Percentiles rank a stretch among this genome's conserved stretches.
Conservation (phyloP, 208 protist genomes). For the Leishmania braziliensis region DNA sequence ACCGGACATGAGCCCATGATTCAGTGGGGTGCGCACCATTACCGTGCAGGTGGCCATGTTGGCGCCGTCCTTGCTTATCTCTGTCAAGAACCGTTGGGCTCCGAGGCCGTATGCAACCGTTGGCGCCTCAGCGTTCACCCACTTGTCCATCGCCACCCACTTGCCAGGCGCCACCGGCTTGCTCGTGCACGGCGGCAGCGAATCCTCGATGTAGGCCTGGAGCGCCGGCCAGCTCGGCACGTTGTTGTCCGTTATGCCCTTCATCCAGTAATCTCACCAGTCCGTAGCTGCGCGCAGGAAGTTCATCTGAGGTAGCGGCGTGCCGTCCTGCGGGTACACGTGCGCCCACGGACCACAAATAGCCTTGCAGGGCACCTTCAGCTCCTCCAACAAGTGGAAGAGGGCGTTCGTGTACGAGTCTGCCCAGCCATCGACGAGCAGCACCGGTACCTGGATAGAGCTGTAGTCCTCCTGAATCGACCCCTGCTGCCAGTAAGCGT, state of each 20-base stretch:
- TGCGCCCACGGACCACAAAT: constrained; percentile 70
- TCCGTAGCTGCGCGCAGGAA: constrained; percentile 56
- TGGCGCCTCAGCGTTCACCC: constrained; percentile 38
- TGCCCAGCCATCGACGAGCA: constrained; percentile 61
- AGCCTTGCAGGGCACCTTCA: constrained; percentile 54
- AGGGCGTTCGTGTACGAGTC: constrained; percentile 68
- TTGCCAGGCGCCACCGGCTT: constrained; percentile 46
- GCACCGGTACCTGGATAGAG: constrained; percentile 53
- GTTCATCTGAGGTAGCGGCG: constrained; percentile 53
- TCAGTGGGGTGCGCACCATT: constrained; percentile 61
- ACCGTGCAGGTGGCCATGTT: constrained; percentile 9
- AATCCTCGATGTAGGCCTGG: constrained; percentile 64
- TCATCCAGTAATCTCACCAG: constrained; percentile 65
- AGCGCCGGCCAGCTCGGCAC: constrained; percentile 39
- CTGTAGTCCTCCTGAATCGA: constrained; percentile 61
- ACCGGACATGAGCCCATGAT: constrained; percentile 56
- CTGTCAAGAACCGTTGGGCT: constrained; percentile 6
- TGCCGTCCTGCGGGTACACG: constrained; percentile 65
- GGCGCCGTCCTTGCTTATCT: constrained; percentile 1
- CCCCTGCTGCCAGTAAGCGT: constrained; percentile 67
- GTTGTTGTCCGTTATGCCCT: constrained; percentile 36
- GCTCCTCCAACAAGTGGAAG: constrained; percentile 48
- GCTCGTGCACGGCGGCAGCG: constrained; percentile 40
- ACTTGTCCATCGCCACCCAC: constrained; percentile 46
- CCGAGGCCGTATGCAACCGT: constrained; percentile 27